phyloP scores from a whole-genome alignment of 2,329 filamentous ascomycete genomes.

The Xylariaceae sp. region DNA sequence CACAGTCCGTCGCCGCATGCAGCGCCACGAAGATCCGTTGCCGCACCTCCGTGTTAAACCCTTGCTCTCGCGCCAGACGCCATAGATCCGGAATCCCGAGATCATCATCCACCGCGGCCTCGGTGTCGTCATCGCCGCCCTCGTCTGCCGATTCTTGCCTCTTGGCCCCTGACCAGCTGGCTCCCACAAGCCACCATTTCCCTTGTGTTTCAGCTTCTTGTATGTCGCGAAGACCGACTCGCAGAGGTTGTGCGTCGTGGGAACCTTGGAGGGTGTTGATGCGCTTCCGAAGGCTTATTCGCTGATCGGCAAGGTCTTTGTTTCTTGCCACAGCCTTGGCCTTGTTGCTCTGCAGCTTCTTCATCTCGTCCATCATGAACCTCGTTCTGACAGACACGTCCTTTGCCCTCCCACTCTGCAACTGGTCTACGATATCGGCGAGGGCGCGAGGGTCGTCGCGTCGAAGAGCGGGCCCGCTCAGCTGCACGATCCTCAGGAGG shows the following conservation, averaged over 20 bases:
- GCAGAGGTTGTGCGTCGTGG: slow-evolving; percentile 65
- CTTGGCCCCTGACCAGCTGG: slow-evolving; percentile 66
- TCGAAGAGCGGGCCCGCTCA: slow-evolving; percentile 75
- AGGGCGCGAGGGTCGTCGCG: slow-evolving; percentile 84
- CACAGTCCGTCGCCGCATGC: slow-evolving; percentile 77
- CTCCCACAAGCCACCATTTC: slow-evolving; percentile 98
- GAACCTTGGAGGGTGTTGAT: slow-evolving; percentile 68
- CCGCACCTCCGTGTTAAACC: slow-evolving; percentile 82
- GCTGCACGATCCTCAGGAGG: slow-evolving; percentile 76
- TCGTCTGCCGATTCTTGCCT: slow-evolving; percentile 1
- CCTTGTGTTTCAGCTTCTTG: slow-evolving; percentile 79
- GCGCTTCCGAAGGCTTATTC: slow-evolving; percentile 82
- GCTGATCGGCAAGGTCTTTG: slow-evolving; percentile 74
- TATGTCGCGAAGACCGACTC: slow-evolving; percentile 78
- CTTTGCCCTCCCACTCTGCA: slow-evolving; percentile 68
- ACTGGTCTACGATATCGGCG: slow-evolving; percentile 79
- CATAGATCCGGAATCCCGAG: slow-evolving; percentile 63
- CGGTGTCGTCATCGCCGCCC: slow-evolving; percentile 29
- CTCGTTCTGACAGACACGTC: slow-evolving; percentile 83
- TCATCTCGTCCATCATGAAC: slow-evolving; percentile 97
- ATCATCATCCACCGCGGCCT: slow-evolving; percentile 35
- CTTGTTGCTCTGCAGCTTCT: slow-evolving; percentile 90
- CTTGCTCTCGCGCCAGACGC: slow-evolving; percentile 72
- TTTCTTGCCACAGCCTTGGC: slow-evolving; percentile 71
- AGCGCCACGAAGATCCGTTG: slow-evolving; percentile 91